Evolutionary conservation across 805 yeast species (phyloP), one percentile per base, ranked within the genome.

Genomic region (Starmerella lactis-condensi): DNA sequence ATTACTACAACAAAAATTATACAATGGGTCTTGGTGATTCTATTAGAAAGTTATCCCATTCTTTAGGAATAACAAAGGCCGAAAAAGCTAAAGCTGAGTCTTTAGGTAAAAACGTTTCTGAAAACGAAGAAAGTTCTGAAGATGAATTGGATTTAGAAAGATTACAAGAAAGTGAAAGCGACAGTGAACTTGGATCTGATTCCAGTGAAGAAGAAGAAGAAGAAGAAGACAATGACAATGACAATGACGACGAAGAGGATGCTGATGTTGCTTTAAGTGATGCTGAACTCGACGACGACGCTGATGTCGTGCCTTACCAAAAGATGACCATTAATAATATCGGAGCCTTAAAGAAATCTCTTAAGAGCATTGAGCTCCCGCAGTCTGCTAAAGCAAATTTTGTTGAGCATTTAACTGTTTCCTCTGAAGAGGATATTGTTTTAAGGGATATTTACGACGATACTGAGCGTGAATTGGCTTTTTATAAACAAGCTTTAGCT

Each of bases 401-500:
- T 57, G 69, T 66, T 41, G 96, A 89, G 58, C 92, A 78, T 53
- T 82, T 79, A 59, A 55, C 78, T 11, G 53, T 82, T 22, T 64
- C 74, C 10, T 65, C 83, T 26, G 58, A 61, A 10, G 66, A 59
- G 12, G 64, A 66, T 30, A 65, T 75, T 28, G 85, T 68, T 49
- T 52, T 67, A 14, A 68, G 68, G 33, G 95, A 85, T 52, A 76
- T 85, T 38, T 78, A 83, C 47, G 95, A 89, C 50, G 99, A 89
- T 47, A 77, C 94, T 26, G 85, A 82, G 56, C 71, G 98, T 53
- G 99, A 89, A 59, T 60, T 89, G 41, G 91, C 92, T 17, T 85
- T 89, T 47, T 89, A 83, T 57, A 82, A 79, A 52, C 98, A 89
- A 60, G 93, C 92, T 5, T 65, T 89, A 35, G 75, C 69, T 31